phyloP scores from a whole-genome alignment of 2,329 filamentous ascomycete species.

The Alternaria tenuissima region DNA sequence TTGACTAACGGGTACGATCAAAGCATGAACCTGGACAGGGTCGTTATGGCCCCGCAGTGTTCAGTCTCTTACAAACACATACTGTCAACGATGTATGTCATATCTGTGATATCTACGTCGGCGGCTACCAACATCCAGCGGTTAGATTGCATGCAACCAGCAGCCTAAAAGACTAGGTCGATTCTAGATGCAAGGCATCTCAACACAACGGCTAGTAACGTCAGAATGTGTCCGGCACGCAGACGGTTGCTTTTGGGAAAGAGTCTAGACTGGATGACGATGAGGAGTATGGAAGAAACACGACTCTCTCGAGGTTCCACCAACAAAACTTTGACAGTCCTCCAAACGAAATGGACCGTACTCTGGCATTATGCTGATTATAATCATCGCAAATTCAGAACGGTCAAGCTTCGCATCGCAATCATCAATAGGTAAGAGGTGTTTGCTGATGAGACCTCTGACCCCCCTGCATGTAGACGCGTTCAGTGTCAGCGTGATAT shows the following conservation, averaged over 20 bases:
- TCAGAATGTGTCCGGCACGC: slow-evolving; percentile 1
- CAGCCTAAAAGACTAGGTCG: not conserved
- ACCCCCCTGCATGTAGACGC: slow-evolving; percentile 37
- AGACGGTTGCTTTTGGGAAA: not conserved
- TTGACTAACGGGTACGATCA: slow-evolving; percentile 9
- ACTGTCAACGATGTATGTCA: slow-evolving; percentile 19
- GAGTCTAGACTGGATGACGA: not conserved
- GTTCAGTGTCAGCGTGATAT: slow-evolving; percentile 31
- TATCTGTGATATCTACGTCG: slow-evolving; percentile 11
- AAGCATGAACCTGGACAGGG: slow-evolving; percentile 8
- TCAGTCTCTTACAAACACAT: slow-evolving; percentile 1
- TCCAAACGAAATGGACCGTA: not conserved
- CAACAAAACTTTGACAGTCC: not conserved
- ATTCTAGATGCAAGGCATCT: slow-evolving; percentile 4
- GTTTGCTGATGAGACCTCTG: slow-evolving; percentile 5
- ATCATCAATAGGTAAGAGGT: slow-evolving; percentile 3
- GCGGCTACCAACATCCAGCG: slow-evolving; percentile 22
- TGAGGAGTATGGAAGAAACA: not conserved
- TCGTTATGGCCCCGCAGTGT: slow-evolving; percentile 8
- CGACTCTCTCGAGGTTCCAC: not conserved
- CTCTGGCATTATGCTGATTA: not conserved
- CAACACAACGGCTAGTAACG: not conserved
- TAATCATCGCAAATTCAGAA: slow-evolving; percentile 5
- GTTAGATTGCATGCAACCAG: slow-evolving; percentile 12
- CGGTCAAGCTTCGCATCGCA: slow-evolving; percentile 1